A percentile compares a stretch with the other conserved stretches of the same genome.
Conservation (phyloP, 345 rosid genomes). For the Rhizophora mangle region DNA sequence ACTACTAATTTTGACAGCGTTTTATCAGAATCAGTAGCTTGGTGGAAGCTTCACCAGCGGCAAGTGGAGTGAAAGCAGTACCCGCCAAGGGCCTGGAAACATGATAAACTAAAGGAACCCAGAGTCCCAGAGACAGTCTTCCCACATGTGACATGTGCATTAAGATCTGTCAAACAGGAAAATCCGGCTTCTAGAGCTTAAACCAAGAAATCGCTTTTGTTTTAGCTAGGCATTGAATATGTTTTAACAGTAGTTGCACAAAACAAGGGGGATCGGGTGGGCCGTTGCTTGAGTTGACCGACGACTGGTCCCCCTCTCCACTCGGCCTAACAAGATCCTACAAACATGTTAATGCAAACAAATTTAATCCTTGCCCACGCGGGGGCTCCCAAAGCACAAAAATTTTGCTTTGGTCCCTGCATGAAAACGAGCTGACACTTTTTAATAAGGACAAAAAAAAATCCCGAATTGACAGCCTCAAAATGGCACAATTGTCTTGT, state of each 20-base stretch:
- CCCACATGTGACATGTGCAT: conserved; percentile 81
- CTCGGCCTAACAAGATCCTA: conserved; percentile 44
- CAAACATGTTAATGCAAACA: conserved; percentile 33
- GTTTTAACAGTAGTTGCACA: conserved; percentile 22
- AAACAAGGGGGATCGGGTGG: conserved; percentile 46
- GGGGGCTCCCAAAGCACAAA: conserved; percentile 19
- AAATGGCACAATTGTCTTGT: conserved; percentile 28
- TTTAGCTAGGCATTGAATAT: not conserved
- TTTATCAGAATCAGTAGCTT: conserved; percentile 17
- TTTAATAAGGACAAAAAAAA: conserved; percentile 7
- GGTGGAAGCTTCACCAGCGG: conserved; percentile 30
- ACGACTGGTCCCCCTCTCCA: conserved; percentile 9
- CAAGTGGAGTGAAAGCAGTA: not conserved
- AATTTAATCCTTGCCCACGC: not conserved
- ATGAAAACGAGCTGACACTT: conserved; percentile 20
- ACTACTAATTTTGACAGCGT: conserved; percentile 20
- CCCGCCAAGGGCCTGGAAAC: conserved; percentile 23
- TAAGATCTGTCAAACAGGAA: conserved; percentile 41
- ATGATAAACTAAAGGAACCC: conserved; percentile 27
- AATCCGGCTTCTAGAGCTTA: conserved; percentile 22
- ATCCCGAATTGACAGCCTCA: conserved; percentile 1
- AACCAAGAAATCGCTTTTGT: conserved; percentile 30
- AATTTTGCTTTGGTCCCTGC: conserved; percentile 17
- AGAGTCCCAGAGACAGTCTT: conserved; percentile 41
- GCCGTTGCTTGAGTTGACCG: conserved; percentile 17